Percentiles rank a stretch among this genome's conserved stretches.
These are phyloP conservation scores for Mentha longifolia DNA, from an alignment of 257 asterid genomes.

Conservation along the genomic window DNA sequence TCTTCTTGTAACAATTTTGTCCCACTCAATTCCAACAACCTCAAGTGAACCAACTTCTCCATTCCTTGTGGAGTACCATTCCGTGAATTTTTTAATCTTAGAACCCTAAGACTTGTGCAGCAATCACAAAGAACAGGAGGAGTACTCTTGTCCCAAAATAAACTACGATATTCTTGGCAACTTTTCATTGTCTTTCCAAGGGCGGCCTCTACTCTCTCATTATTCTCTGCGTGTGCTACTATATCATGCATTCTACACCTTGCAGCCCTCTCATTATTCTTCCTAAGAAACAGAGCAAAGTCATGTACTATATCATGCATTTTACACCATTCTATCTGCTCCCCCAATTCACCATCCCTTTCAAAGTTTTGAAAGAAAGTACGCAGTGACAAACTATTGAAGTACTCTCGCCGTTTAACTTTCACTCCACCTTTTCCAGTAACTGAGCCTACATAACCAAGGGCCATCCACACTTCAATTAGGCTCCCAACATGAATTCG, in stretches of 20 bases:
- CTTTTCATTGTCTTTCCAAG: background rate
- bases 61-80: constrained; percentile 21
- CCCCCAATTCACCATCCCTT: no score
- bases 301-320: constrained; percentile 14
- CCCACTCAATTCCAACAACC: constrained; percentile 30
- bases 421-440: background rate
- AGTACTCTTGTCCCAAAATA: background rate
- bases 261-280: background rate
- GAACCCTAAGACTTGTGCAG: background rate
- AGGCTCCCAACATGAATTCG: background rate
- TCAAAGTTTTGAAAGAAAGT: background rate
- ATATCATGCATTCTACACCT: constrained; percentile 7
- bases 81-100: background rate
- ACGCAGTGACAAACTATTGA: background rate
- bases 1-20: background rate
- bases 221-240: background rate
- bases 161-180: background rate
- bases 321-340: background rate
- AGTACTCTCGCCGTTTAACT: background rate
- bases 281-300: background rate
- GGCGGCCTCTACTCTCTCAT: no score
- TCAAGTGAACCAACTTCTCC: constrained; percentile 24
- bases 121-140: background rate
- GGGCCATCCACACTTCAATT: background rate
- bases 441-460: background rate